Evolutionary conservation across 176 grass and related monocot genomes (phyloP), one percentile per base, ranked within the genome.

Genomic region (Carex littledalei): DNA sequence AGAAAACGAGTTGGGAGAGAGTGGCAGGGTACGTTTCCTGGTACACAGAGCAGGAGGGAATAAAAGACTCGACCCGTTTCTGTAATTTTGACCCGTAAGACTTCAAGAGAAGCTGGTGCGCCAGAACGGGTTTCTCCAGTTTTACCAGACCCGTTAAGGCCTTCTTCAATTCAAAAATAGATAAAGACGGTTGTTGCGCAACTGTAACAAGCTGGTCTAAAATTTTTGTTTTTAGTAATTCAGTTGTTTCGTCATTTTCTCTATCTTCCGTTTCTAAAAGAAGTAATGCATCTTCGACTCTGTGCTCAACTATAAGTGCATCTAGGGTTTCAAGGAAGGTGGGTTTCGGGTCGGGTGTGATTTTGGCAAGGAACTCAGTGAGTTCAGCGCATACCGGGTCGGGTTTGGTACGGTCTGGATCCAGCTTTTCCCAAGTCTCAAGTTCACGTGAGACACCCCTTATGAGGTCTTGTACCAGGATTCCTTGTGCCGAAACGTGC

Each of bases 401-500:
- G 11, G 84, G 84, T 15, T 59, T 84, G 59, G 87, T 83, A 82
- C 84, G 80, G 26, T 95, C 91, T 80, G 83, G 88, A 85, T 57
- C 89, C 86, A 78, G 79, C 50, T 93, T 93, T 52, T 92, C 58
- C 96, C 96, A 98, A 50, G 87, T 73, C 70, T 94, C 91, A 8
- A 98, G 87, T 85, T 98, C 89, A 32, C 88, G 86, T 74, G 76
- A 95, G 70, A 95, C 93, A 31, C 96, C 93, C 58, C 86, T 95
- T 85, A 98, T 98, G 55, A 98, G 89, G 86, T 98, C 93, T 71
- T 95, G 96, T 14, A 98, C 95, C 86, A 98, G 85, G 67, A 95
- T 98, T 83, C 93, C 93, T 86, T 98, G 93, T 43, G 91, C 81
- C 74, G 93, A 95, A 24, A 94, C 96, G 61, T 98, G 93, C 54